A percentile compares a stretch with the other conserved stretches of the same genome.
phyloP scores from a whole-genome alignment of 768 basidiomycete species.

The Boletus eberwhitei region DNA sequence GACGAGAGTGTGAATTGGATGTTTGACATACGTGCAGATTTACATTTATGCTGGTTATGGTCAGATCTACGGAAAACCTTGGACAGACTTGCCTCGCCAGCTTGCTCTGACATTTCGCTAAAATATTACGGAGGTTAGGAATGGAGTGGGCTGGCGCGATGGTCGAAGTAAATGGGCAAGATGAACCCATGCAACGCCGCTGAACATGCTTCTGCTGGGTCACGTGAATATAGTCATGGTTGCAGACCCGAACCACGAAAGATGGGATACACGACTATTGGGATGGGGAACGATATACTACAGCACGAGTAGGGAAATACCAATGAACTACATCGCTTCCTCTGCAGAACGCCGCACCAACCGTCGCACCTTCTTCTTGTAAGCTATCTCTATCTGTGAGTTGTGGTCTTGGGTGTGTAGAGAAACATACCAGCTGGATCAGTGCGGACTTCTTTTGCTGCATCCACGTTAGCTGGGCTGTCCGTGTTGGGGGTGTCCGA shows the following conservation, averaged over 20 bases:
- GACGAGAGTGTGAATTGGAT: constrained; percentile 16
- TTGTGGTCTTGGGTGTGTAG: neutral
- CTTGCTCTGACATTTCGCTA: constrained; percentile 37
- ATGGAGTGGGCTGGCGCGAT: constrained; percentile 11
- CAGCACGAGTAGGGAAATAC: constrained; percentile 1
- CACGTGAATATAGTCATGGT: constrained; percentile 18
- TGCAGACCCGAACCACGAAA: neutral
- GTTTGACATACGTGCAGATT: constrained; percentile 37
- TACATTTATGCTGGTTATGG: constrained; percentile 22
- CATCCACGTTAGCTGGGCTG: constrained; percentile 95
- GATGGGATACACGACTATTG: constrained; percentile 4
- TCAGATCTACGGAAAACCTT: constrained; percentile 23
- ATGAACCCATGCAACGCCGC: neutral
- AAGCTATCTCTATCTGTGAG: constrained; percentile 45
- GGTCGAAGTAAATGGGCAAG: constrained; percentile 8
- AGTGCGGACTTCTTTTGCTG: constrained; percentile 81
- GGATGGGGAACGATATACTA: constrained; percentile 15
- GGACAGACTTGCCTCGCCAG: constrained; percentile 37
- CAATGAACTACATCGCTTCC: constrained; percentile 69
- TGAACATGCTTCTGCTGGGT: neutral
- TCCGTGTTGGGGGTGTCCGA: constrained; percentile 88
- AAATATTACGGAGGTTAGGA: neutral
- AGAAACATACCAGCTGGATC: constrained; percentile 51
- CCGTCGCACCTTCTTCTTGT: constrained; percentile 95
- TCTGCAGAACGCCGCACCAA: constrained; percentile 86